These are phyloP conservation scores for Quercus phellos DNA, from an alignment of 331 rosid genomes.

Conservation along the genomic window DNA sequence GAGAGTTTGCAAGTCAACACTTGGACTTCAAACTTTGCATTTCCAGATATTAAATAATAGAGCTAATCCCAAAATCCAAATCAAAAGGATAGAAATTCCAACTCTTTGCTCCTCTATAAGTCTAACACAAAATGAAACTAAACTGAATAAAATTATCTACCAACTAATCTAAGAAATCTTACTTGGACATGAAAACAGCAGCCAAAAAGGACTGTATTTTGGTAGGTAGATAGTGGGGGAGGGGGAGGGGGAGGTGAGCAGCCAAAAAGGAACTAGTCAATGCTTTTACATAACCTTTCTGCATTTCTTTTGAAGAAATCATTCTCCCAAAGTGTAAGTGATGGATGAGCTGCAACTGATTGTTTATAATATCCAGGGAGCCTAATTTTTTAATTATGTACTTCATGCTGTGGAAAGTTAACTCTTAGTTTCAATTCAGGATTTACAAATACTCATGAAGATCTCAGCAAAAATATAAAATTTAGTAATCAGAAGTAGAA, in stretches of 20 bases:
- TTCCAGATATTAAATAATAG: neutral
- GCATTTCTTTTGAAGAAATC: neutral
- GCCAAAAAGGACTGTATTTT: too few species aligned
- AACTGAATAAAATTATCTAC: too few species aligned
- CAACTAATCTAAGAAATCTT: too few species aligned
- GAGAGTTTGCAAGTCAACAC: neutral
- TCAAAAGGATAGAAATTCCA: neutral
- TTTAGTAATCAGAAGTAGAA: neutral
- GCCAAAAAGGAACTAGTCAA: too few species aligned
- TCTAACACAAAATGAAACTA: too few species aligned
- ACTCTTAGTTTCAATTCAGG: conserved; percentile 2
- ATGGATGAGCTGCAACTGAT: neutral
- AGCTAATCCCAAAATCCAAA: neutral
- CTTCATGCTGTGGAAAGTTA: neutral
- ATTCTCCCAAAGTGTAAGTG: neutral
- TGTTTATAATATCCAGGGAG: neutral
- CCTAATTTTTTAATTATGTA: neutral
- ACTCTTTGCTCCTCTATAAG: too few species aligned
- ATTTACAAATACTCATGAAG: neutral
- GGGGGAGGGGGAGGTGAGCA: too few species aligned
- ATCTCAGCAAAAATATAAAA: neutral
- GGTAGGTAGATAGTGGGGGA: too few species aligned
- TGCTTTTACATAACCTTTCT: neutral
- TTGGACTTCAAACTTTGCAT: neutral
- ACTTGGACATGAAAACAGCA: too few species aligned